Evolutionary conservation across 176 grass and related monocot species (phyloP), one percentile per base, ranked within the genome.

Genomic region (Avena eriantha): DNA sequence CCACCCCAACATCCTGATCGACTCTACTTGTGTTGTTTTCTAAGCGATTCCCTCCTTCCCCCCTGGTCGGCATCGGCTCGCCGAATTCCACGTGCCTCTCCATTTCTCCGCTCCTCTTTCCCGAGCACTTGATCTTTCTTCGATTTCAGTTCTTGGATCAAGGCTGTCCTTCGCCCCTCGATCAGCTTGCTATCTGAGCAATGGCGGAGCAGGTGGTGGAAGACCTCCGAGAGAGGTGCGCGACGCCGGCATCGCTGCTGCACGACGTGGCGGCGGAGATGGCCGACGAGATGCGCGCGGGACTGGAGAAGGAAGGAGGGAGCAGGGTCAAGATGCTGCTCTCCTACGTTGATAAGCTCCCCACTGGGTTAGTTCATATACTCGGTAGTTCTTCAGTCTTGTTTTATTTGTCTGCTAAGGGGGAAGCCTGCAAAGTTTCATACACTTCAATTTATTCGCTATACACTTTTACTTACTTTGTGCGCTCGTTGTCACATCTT

Each of bases 251-350:
- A 69, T 83, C 84, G 61, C 67, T 83, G 84, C 73, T 95, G 81
- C 60, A 75, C 31, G 86, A 87, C 8, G 72, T 98, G 82, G 85
- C 91, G 50, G 35, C 78, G 75, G 93, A 64, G 41, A 94, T 98
- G 93, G 90, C 82, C 46, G 49, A 48, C 19, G 93, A 95, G 93
- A 95, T 98, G 96, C 69, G 80, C 29, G 90, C 90, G 0, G 96
- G 96, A 0, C 83, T 97, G 81, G 90, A 80, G 65, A 58, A 64
- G 82, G 91, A 90, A 48, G 93, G 88, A 3, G 84, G 73, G 19
- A 95, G 91, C 86, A 91, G 54, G 77, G 69, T 98, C 77, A 92
- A 95, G 86, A 98, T 95, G 96, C 93, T 98, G 33, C 84, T 93
- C 77, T 92, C 90, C 86, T 94, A 89, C 34, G 93, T 95, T 0